Evolutionary conservation across 768 basidiomycete species (phyloP).

Genomic region (Phylloporus arenicola): DNA sequence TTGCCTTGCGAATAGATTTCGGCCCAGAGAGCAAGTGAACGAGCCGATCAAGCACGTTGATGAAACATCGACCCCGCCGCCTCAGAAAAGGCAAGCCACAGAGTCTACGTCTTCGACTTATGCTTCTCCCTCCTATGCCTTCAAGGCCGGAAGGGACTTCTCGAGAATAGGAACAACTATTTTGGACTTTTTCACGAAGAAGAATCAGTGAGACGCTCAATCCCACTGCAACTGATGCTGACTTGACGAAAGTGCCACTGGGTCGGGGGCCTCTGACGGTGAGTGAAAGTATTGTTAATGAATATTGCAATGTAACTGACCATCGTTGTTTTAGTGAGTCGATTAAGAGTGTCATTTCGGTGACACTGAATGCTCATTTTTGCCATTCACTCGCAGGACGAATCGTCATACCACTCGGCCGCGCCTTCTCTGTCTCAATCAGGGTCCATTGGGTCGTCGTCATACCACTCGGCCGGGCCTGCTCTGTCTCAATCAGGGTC

Average conservation of each 20-base stretch:
- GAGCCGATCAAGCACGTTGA: not conserved
- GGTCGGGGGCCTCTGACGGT: no score
- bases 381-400: not conserved
- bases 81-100: not conserved
- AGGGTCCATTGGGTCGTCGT: no score
- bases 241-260: no score
- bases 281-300: not conserved
- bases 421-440: no score
- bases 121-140: not conserved
- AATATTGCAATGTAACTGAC: not conserved
- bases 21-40: not conserved
- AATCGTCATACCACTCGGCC: no score
- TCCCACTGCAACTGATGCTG: not conserved
- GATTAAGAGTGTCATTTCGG: not conserved
- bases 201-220: not conserved
- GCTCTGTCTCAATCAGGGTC: no score
- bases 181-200: not conserved
- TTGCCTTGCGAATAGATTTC: not conserved
- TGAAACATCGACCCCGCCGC: no score
- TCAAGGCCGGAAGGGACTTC: not conserved
- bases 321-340: not conserved
- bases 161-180: not conserved
- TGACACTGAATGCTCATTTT: not conserved
- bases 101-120: not conserved
- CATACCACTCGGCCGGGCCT: no score